Base-by-base conservation (phyloP, 2,329 filamentous ascomycete species). In the Aspergillus tubingensis region DNA sequence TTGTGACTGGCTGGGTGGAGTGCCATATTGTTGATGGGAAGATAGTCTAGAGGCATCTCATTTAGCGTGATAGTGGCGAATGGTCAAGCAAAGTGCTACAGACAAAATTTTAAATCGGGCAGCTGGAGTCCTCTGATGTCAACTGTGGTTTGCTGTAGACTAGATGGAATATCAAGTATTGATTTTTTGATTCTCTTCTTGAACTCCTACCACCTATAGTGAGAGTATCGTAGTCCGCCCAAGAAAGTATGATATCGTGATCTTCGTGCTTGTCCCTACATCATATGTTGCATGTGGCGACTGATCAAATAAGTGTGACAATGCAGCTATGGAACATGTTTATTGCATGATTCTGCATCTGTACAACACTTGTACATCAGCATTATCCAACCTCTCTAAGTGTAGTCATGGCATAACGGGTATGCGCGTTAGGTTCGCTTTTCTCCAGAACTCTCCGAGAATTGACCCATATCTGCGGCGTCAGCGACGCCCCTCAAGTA, bases 1-100 rank as follows among this genome's bases (percentile, higher is more conserved):
- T 54, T 19, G n/a, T 58, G 4, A 47, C 49, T 52, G 56, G 56
- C 10, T 58, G 56, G 56, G 49, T 58, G 38, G 56, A 58, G 39
- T 19, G 36, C 4, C 39, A 32, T 36, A 48, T 58, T n/a, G 32
- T 48, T 11, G 49, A 58, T 27, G 49, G 49, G 6, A 30, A 44
- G 6, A 11, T 43, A 38, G 52, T 44, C 13, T 44, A 23, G 17
- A 17, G 11, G 11, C 11, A 13, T 2, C 5, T 11, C 10, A 36
- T 36, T 5, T 6, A 43, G n/a, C 2, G 4, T 11, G 17, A 21
- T 43, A 10, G 39, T 19, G 39, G 15, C n/a, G 39, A 19, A 19
- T 43, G 39, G 8, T 5, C 7, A 17, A 43, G 17, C 3, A 17
- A 43, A 7, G 27, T 30, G 10, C 27, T 17, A 19, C 32, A 11